Conservation (phyloP, 2,329 filamentous ascomycete genomes). For the Sphaerulina vaccinii region DNA sequence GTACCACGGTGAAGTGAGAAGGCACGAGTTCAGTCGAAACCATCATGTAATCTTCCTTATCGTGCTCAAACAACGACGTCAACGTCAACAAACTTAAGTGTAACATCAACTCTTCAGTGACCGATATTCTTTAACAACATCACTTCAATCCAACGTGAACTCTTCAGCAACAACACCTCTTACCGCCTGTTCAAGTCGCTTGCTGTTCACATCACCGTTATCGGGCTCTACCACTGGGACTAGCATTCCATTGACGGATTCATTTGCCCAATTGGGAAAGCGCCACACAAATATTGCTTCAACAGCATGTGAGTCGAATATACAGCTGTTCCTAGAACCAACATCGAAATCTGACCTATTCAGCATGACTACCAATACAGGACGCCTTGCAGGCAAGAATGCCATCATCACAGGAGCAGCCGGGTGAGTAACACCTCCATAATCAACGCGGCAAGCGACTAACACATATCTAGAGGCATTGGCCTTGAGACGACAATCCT, state of each 20-base stretch:
- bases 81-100: neutral
- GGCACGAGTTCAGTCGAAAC: neutral
- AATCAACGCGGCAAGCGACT: neutral
- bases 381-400: slow-evolving; percentile 64
- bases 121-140: neutral
- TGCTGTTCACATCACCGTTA: neutral
- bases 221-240: neutral
- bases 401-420: slow-evolving; percentile 80
- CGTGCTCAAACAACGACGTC: neutral
- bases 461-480: slow-evolving; percentile 65
- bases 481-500: slow-evolving; percentile 89
- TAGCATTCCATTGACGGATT: slow-evolving; percentile 14
- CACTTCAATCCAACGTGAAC: neutral
- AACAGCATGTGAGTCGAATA: slow-evolving; percentile 22
- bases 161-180: neutral
- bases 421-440: slow-evolving; percentile 58
- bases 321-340: neutral
- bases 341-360: slow-evolving; percentile 9
- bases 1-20: slow-evolving; percentile 1
- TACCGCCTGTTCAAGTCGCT: neutral
- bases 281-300: slow-evolving; percentile 15
- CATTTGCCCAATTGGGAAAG: slow-evolving; percentile 20
- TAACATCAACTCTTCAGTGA: neutral
- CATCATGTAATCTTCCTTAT: neutral
- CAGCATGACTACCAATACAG: slow-evolving; percentile 20